Base-by-base conservation (phyloP, 805 yeast species). In the Komagataella mondaviorum region DNA sequence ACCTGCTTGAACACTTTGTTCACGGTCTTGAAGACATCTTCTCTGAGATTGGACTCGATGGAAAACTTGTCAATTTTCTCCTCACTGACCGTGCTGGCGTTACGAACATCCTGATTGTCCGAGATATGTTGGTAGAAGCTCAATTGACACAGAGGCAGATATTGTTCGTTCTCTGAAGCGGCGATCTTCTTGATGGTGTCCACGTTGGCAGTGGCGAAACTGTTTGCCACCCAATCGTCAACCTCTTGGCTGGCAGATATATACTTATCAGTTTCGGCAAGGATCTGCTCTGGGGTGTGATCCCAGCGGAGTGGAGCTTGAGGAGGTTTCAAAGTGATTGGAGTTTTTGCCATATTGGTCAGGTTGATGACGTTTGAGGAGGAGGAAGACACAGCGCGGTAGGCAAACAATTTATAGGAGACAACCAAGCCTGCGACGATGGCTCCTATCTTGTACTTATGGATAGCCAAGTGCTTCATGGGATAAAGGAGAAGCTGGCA, bases 81-180 rank as follows among this genome's bases (percentile, higher is more conserved):
- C 55, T 82, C 85, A 0, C 87, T 83, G 54, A 76, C 68, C 47
- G 74, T 73, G 2, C 90, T 80, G 3, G 88, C 87, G 55, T 84
- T 87, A 59, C 96, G 75, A 36, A 85, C 61, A n/a, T 67, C 78
- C 59, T 81, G 77, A 55, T 75, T 72, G 18, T 79, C 59, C 3
- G 90, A 82, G 8, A 88, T 90, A 57, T 83, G 82, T 63, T 81
- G 88, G 59, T 80, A 82, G 61, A 88, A 87, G 17, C 82, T 70
- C 57, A 85, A 64, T 57, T 74, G 75, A 23, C 69, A 68, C 6
- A 72, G 50, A 4, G 73, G 72, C 7, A 70, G 64, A 46, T 72
- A 69, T 23, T 65, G 66, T 60, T 85, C 81, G 55, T 78, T 80
- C 51, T 72, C 64, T 44, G 70, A 63, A 22, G 81, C 77, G 53